phyloP scores from a whole-genome alignment of 2,329 filamentous ascomycete genomes.

The Fusarium cyanostomum region DNA sequence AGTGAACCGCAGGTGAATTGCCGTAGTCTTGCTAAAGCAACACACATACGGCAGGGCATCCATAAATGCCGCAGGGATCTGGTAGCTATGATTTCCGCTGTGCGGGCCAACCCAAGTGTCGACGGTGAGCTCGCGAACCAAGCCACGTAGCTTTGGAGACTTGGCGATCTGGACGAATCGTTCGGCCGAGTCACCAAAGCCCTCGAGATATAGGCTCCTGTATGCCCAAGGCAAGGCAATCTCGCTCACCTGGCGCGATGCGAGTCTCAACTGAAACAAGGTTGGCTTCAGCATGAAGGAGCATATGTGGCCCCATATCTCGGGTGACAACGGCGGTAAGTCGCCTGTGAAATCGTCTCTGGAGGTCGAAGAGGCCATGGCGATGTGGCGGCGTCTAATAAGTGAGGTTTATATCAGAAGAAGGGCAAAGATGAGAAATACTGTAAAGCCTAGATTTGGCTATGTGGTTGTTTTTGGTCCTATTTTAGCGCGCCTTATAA shows the following conservation, averaged over 20 bases:
- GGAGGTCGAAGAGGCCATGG: background rate
- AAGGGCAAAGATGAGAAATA: too few relatives aligned
- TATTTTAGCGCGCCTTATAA: too few relatives aligned
- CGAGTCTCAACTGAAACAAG: slow-evolving; percentile 6
- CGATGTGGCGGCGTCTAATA: too few relatives aligned
- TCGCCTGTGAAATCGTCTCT: background rate
- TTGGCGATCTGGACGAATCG: slow-evolving; percentile 22
- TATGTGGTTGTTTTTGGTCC: too few relatives aligned
- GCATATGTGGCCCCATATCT: slow-evolving; percentile 19
- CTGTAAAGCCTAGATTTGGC: too few relatives aligned
- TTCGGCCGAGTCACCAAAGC: background rate
- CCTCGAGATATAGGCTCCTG: background rate
- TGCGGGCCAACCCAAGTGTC: slow-evolving; percentile 21
- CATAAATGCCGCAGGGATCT: slow-evolving; percentile 1
- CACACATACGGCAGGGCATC: slow-evolving; percentile 17
- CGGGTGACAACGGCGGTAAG: background rate
- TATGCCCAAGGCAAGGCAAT: background rate
- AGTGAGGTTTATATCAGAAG: too few relatives aligned
- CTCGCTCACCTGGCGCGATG: background rate
- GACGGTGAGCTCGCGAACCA: slow-evolving; percentile 22
- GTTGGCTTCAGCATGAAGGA: slow-evolving; percentile 1
- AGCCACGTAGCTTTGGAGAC: slow-evolving; percentile 9
- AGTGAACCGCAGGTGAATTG: slow-evolving; percentile 19
- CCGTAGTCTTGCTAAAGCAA: background rate
- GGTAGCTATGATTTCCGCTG: background rate